A percentile compares a stretch with the other conserved stretches of the same genome.
Conservation (phyloP, 75 land plant genomes). For the Sequoiadendron giganteum region DNA sequence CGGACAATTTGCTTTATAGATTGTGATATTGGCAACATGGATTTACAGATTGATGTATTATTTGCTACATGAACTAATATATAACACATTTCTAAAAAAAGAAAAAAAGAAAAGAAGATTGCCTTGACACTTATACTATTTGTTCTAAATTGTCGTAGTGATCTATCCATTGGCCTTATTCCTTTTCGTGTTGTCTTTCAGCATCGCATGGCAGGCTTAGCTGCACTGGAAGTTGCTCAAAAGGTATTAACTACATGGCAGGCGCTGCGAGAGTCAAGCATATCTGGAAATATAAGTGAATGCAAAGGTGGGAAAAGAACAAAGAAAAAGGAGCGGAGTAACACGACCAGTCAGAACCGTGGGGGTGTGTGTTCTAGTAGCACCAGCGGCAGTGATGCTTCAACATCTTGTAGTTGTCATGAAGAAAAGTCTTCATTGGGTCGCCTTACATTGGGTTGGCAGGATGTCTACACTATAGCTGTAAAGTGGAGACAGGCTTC, state of each 20-base stretch:
- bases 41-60: background rate
- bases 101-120: background rate
- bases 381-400: constrained; percentile 41
- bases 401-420: constrained; percentile 36
- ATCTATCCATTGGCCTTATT: constrained; percentile 6
- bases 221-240: constrained; percentile 92
- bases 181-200: constrained; percentile 25
- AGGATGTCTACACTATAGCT: constrained; percentile 78
- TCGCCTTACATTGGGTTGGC: constrained; percentile 58
- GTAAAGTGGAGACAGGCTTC: constrained; percentile 96
- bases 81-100: background rate
- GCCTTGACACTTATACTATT: background rate
- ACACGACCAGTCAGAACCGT: constrained; percentile 57
- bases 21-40: background rate
- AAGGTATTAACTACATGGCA: constrained; percentile 84
- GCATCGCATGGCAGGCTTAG: constrained; percentile 99
- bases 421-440: constrained; percentile 60
- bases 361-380: constrained; percentile 77
- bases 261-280: constrained; percentile 49
- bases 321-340: constrained; percentile 53
- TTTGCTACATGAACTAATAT: background rate
- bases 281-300: constrained; percentile 25
- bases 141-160: background rate
- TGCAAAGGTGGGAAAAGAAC: constrained; percentile 54
- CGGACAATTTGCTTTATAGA: background rate